Evolutionary conservation across 1,284 basidiomycete species (phyloP), one percentile per base, ranked within the genome.

Genomic region (Papiliotrema fonsecae): DNA sequence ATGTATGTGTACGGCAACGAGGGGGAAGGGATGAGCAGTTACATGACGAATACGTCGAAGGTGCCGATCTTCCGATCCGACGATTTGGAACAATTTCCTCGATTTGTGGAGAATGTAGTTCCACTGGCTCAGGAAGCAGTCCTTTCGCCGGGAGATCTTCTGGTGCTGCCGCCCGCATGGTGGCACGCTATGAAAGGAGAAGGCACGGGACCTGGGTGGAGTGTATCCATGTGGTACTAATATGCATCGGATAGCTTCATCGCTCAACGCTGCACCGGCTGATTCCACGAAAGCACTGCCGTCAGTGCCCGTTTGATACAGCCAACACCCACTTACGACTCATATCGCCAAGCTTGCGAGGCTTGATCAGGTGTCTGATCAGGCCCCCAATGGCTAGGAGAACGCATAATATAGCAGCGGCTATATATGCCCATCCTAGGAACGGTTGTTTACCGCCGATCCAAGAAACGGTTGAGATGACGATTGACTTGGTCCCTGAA

Each of bases 391-490:
- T 73, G 5, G 90, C 93, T 28, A 98, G 81, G 11, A 89, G 75
- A 26, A 97, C 84, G 66, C 96, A 96, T 18, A 97, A 77, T 10
- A 80, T 83, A 1, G 92, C 86, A 0, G 91, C 84, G 18, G 85
- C 92, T 47, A 99, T 86, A 68, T 97, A 98, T 3, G 92, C 88
- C 84, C 92, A 92, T 7, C 96, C 96, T 22, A 99, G 79, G 83
- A 98, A 97, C 1, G 91, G 84, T 46, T 75, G 69, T 76, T 94
- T 92, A 25, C 96, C 96, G 19, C 96, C 96, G 63, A 97, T 89
- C 91, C 94, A 98, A 1, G 92, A 89, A 3, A 94, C 89, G 0
- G 94, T 98, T 42, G 90, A 92, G 58, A 99, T 88, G 26, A 98
- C 91, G 50, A 99, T 81, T 0, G 90, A 91, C 75, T 99, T 99